Evolutionary conservation across 1,284 basidiomycete species (phyloP), one percentile per base, ranked within the genome.

Genomic region (Tylopilus sp.): DNA sequence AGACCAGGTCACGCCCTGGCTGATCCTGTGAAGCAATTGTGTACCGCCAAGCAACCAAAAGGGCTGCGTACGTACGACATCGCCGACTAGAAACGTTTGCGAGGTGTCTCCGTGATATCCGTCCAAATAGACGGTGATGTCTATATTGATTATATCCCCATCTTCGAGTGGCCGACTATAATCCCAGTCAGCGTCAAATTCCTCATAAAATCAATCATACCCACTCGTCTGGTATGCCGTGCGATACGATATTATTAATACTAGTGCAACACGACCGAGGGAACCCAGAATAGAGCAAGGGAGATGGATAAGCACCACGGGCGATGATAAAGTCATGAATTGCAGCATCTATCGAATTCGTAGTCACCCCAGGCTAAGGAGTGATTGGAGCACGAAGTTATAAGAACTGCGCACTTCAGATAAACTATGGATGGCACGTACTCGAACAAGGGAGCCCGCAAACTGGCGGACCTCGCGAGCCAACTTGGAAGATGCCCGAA

Each of bases 31-130:
- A 49, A 55, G n/a, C 9, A 44, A 19, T n/a, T 16, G 39, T 9
- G 38, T 47, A 33, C 36, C 12, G 6, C 29, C 52, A 36, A 33
- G 7, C n/a, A 53, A 59, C 9, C 3, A 56, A 53, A 22, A 38
- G 24, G 44, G 3, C 24, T 1, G 49, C 53, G 55, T 38, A 69
- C 85, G 67, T 71, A 93, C 93, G 15, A 94, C 92, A 33, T 89
- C 77, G 33, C 94, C 94, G 3, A 97, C 89, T 4, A 91, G 78
- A 77, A 95, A 95, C 1, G 92, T 97, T 63, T 86, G 80, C 0
- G 94, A 95, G 1, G 94, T 96, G 72, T 97, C 95, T 1, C 95
- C 95, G 72, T 97, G 95, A 77, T 89, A 95, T 2, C 93, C 92
- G 62, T 92, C 81, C 32, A 90, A 80, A 75, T 87, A 96, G 9